Evolutionary conservation across 805 yeast genomes (phyloP).

Genomic region (Jamesozyma gamospora): DNA sequence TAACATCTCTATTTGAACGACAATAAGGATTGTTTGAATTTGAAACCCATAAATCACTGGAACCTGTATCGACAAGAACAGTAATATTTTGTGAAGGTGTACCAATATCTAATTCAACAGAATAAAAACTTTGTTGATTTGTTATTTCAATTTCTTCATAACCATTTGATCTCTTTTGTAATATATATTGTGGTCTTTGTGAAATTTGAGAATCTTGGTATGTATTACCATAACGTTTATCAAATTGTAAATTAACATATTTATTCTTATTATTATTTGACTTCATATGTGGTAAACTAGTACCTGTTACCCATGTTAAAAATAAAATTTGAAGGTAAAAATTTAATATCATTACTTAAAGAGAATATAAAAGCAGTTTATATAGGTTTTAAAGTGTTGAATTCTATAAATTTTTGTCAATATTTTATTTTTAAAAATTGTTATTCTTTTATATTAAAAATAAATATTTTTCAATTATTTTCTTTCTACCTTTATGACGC

Average conservation of each 20-base stretch:
- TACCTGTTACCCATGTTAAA: too few relatives aligned
- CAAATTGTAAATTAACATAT: constrained; percentile 14
- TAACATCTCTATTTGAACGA: constrained; percentile 1
- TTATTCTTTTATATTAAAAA: too few relatives aligned
- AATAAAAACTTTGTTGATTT: constrained; percentile 37
- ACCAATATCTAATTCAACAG: constrained; percentile 42
- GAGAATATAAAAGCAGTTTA: too few relatives aligned
- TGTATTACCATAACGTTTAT: constrained; percentile 17
- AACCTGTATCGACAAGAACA: constrained; percentile 62
- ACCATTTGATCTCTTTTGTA: constrained; percentile 25
- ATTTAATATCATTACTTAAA: too few relatives aligned
- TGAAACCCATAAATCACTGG: constrained; percentile 54
- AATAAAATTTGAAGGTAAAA: too few relatives aligned
- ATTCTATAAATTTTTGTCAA: too few relatives aligned
- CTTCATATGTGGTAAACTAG: too few relatives aligned
- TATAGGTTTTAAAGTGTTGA: too few relatives aligned
- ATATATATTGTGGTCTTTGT: constrained; percentile 3
- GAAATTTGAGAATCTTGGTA: constrained; percentile 4
- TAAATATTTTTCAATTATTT: too few relatives aligned
- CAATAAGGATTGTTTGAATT: constrained; percentile 41
- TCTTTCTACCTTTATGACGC: too few relatives aligned
- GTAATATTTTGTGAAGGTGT: constrained; percentile 44
- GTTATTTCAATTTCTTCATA: constrained; percentile 27
- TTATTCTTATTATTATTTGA: neutral
- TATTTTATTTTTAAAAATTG: too few relatives aligned